Evolutionary conservation across 768 basidiomycete species (phyloP), one percentile per base, ranked within the genome.

Genomic region (Ramaria sp.): DNA sequence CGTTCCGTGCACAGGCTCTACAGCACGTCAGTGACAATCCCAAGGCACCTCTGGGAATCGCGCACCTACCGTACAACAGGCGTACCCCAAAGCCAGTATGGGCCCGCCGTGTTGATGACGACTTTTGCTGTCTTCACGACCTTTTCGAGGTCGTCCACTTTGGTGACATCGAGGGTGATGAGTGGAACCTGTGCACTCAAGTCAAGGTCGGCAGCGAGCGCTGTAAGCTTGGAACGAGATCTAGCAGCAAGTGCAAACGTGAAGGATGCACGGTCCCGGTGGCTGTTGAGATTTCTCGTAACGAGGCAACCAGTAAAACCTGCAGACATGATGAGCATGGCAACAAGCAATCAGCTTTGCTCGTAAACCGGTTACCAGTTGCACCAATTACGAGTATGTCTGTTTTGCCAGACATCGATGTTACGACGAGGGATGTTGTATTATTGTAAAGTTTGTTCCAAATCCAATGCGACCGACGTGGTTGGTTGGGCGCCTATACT

Each of bases 21-120:
- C 24, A 31, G 22, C 17, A 17, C 19, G 30, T 10, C 45, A n/a
- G 34, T 38, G 5, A 52, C 47, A 39, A 37, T 12, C 27, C 5
- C 15, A 24, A 19, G 59, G 54, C 17, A 13, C 4, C 17, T 27
- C 57, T 7, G 7, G 4, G 46, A 19, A 27, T 39, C 13, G 53
- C 2, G 27, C 20, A 71, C 81, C 45, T 60, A 84, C 83, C 67
- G 65, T 19, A 91, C 86, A 12, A 92, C 83, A 9, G 80, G 76
- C n/a, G 81, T 81, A 2, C 89, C 86, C 70, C 77, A 87, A 6
- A 66, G 65, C 78, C 80, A 83, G 65, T 78, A 92, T 1, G 89
- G 88, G 1, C 90, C 90, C 33, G 87, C 79, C 31, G 83, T 72
- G 63, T 87, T 90, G 58, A 92, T 82, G 54, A 93, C 79, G 19